These are phyloP conservation scores for Colletotrichum caudatum DNA, from an alignment of 2,329 filamentous ascomycete genomes.

Conservation along the genomic window DNA sequence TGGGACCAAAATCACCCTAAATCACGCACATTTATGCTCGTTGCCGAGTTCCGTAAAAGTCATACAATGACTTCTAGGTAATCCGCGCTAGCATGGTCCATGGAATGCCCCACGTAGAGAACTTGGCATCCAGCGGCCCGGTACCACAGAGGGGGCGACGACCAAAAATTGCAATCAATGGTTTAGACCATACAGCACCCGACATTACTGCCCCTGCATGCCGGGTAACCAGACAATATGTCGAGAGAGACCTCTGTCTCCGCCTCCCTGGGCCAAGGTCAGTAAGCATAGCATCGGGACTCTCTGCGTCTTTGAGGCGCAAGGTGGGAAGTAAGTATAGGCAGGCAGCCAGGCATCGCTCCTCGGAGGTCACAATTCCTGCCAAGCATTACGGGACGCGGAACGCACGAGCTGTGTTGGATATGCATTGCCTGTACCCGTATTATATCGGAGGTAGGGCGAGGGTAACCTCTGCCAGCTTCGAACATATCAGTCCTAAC, in stretches of 20 bases:
- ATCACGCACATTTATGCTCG: background rate
- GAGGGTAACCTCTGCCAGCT: too few relatives aligned
- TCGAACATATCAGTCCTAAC: too few relatives aligned
- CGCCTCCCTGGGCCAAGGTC: background rate
- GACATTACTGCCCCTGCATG: background rate
- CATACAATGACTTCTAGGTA: background rate
- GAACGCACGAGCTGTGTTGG: background rate
- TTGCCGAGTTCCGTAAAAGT: background rate
- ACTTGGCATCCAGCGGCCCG: background rate
- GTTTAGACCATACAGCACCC: background rate
- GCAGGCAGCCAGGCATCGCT: background rate
- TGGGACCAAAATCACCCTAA: background rate
- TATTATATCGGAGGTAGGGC: too few relatives aligned
- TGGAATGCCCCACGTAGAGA: background rate
- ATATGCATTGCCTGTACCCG: background rate
- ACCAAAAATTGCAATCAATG: background rate
- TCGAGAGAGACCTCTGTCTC: background rate
- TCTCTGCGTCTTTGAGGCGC: background rate
- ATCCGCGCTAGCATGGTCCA: background rate
- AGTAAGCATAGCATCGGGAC: background rate
- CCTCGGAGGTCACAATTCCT: background rate
- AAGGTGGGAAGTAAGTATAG: background rate
- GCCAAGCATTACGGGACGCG: background rate
- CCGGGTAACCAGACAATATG: background rate
- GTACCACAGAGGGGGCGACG: background rate